Base-by-base conservation (phyloP, 2,329 filamentous ascomycete species). In the Blastomyces gilchristii region DNA sequence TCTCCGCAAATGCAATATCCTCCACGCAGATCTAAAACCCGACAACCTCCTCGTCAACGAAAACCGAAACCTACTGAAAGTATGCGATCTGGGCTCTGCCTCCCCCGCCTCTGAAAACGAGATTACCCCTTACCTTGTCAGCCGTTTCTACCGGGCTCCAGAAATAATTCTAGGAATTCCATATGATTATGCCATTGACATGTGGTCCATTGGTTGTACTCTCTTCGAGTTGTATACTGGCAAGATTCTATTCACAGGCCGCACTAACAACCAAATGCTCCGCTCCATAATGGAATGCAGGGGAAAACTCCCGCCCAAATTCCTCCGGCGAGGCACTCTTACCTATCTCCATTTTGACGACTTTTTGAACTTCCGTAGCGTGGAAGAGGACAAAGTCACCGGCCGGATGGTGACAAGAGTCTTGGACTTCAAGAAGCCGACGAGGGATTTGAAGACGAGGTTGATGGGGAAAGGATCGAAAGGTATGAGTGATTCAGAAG, bases 181-280 rank as follows among this genome's bases (percentile, higher is more conserved):
- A 11, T 96, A 96, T 74, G 91, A 96, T 73, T 95, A 93, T 73
- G 88, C 89, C 8, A 90, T 97, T 67, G 94, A 99, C 75, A 90
- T 96, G 81, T 99, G 94, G 94, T 95, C 93, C 8, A 91, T 97
- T 68, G 95, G 94, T 47, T 99, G 94, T 77, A 99, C 94, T 0
- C 81, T 97, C 39, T 99, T 96, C 75, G 94, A 99, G 77, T 81
- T 99, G 50, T 97, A 96, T 79, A 97, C 94, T 0, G 94, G 94
- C 71, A 96, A 97, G 75, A 97, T 99, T 63, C 81, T 99, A 41
- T 99, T 99, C 74, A 91, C 91, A 0, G 94, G 94, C 64, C 85
- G 90, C 67, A 94, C 90, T 78, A 99, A 99, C 80, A 99, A 99
- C 73, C 91, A 96, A 78, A 99, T 99, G 94, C 84, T 99, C 65